These are phyloP conservation scores for Nakaseomyces delphensis DNA, from an alignment of 1,139 yeast species.

Conservation along the genomic window DNA sequence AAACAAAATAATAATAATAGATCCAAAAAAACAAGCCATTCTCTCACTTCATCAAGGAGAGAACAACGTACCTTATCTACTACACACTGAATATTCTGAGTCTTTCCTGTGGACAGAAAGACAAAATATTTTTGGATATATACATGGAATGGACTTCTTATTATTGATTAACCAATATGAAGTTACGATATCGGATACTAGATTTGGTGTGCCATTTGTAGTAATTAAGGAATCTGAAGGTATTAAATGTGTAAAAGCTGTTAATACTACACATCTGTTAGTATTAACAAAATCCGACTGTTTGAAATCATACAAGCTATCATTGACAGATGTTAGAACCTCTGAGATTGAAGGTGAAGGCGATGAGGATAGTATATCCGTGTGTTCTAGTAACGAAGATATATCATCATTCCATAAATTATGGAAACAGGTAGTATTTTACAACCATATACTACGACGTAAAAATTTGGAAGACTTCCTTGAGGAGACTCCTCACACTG, in stretches of 20 bases:
- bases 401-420: slow-evolving; percentile 18
- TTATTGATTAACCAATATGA: slow-evolving; percentile 14
- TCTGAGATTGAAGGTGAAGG: slow-evolving; percentile 3
- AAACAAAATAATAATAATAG: not conserved
- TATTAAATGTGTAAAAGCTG: slow-evolving; percentile 16
- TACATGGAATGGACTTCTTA: slow-evolving; percentile 8
- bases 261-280: slow-evolving; percentile 16
- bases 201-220: slow-evolving; percentile 24
- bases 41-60: not conserved
- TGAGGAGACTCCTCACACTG: slow-evolving; percentile 16
- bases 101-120: not conserved
- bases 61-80: not conserved
- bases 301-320: slow-evolving; percentile 16
- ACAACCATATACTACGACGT: slow-evolving; percentile 19
- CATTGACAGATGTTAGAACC: not conserved
- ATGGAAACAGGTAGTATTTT: slow-evolving; percentile 25
- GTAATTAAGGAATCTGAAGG: slow-evolving; percentile 19
- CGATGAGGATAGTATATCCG: slow-evolving; percentile 16
- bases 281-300: slow-evolving; percentile 20
- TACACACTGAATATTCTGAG: not conserved
- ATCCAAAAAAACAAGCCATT: not conserved
- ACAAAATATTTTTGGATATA: not conserved
- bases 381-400: slow-evolving; percentile 17
- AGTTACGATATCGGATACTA: slow-evolving; percentile 22
- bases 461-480: slow-evolving; percentile 17